Conservation (phyloP, 106 monocot species). For the Alisma plantagoaquatica region DNA sequence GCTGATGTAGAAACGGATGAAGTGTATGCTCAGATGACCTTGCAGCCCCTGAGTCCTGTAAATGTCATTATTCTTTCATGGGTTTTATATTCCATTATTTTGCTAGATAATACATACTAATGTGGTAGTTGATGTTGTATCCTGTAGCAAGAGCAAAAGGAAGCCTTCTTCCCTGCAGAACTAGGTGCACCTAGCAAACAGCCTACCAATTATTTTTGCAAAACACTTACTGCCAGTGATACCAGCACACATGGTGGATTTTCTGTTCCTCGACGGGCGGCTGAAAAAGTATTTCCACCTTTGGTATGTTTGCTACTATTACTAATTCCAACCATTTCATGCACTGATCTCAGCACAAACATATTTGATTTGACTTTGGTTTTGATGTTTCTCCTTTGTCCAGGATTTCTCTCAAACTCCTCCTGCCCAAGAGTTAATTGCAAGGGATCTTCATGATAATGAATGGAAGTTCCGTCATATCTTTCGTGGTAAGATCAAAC, state of each 20-base stretch:
- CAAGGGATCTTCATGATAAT: conserved; percentile 19
- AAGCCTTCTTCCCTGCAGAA: conserved; percentile 62
- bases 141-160: conserved; percentile 71
- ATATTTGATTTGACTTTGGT: too few relatives aligned
- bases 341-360: too few relatives aligned
- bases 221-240: conserved; percentile 80
- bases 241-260: conserved; percentile 66
- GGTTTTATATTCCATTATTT: too few relatives aligned
- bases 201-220: conserved; percentile 87
- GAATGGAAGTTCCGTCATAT: conserved; percentile 21
- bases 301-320: conserved; percentile 12
- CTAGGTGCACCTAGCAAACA: conserved; percentile 54
- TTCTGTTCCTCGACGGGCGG: conserved; percentile 77
- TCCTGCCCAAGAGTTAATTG: conserved; percentile 20
- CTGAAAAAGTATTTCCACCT: conserved; percentile 75
- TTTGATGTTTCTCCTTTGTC: too few relatives aligned
- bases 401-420: conserved; percentile 17
- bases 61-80: neutral
- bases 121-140: neutral
- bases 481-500: conserved; percentile 17
- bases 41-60: conserved; percentile 15
- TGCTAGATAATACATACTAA: too few relatives aligned
- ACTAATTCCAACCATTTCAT: too few relatives aligned
- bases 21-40: conserved; percentile 24
- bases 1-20: too few relatives aligned